Conservation (phyloP, 352 stramenopile genomes). For the Globisporangium yorkense region DNA sequence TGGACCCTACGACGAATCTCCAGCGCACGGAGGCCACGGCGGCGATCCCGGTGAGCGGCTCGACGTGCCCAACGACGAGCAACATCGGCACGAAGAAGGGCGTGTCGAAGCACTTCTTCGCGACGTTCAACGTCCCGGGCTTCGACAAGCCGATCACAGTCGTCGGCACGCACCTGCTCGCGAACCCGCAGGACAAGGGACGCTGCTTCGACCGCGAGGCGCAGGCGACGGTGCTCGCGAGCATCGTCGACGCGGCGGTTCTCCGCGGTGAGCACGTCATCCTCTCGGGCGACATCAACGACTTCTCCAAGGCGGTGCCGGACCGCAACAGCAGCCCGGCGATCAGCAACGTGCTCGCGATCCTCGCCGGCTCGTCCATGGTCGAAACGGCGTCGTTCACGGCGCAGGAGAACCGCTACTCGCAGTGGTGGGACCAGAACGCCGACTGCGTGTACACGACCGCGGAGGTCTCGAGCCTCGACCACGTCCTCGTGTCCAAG, state of each 20-base stretch:
- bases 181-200: constrained; percentile 43
- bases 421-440: constrained; percentile 60
- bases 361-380: constrained; percentile 40
- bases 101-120: constrained; percentile 70
- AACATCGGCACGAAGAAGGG: constrained; percentile 24
- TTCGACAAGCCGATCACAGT: constrained; percentile 64
- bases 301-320: constrained; percentile 43
- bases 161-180: constrained; percentile 58
- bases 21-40: constrained; percentile 29
- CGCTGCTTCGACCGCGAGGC: constrained; percentile 59
- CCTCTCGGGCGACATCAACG: constrained; percentile 66
- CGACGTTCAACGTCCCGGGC: constrained; percentile 53
- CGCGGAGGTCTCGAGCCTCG: constrained; percentile 21
- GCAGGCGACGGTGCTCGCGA: constrained; percentile 50
- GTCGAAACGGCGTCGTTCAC: constrained; percentile 38
- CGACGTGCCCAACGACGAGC: constrained; percentile 37
- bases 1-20: constrained; percentile 47
- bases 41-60: constrained; percentile 41
- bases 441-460: constrained; percentile 48
- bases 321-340: constrained; percentile 62
- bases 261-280: constrained; percentile 47
- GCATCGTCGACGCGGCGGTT: constrained; percentile 31
- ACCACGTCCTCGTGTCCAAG: constrained; percentile 31
- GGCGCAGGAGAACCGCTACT: constrained; percentile 35
- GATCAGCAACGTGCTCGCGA: constrained; percentile 44